Evolutionary conservation across 805 yeast genomes (phyloP), one percentile per base, ranked within the genome.

Genomic region (Wickerhamiella kazuoi): DNA sequence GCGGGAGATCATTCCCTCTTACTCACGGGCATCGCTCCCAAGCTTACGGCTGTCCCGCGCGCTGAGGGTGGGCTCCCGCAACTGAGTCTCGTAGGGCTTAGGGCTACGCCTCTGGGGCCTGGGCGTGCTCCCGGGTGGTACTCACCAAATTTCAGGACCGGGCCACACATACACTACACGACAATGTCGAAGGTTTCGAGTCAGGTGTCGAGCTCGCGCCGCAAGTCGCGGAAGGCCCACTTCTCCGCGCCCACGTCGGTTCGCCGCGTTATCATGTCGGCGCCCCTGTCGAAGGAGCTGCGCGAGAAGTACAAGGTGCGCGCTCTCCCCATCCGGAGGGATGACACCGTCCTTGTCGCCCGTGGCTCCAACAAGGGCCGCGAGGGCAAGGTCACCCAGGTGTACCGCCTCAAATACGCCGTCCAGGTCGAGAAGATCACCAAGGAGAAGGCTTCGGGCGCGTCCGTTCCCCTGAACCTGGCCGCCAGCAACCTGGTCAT

Each of bases 341-440:
- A 86, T 59, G 98, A 90, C 67, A 83, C 80, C 69, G 94, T 90
- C 58, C 68, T 73, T 59, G 90, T 90, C 62, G 87, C 79, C 66
- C 87, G 98, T 72, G 98, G 98, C 64, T 81, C 97, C 63, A 81
- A 82, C 80, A 90, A 90, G 76, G 98, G 97, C 67, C 84, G 87
- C 60, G 98, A 87, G 75, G 98, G 98, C 71, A 82, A 84, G 72
- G 75, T 90, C 67, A 72, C 90, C 55, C 79, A 94, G 53, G 97
- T 87, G 57, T 90, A 90, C 95, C 87, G 98, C 80, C 80, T 90
- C 71, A 90, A 90, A 70, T 90, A 72, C 65, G 76, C 94, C 58
- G 74, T 90, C 56, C 97, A 87, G 72, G 79, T 90, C 60, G 97
- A 86, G 74, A 87, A 87, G 74, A 74, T 90, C 66, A 76, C 87